Conservation (phyloP, 176 grass and related monocot genomes). For the Saccharum officinarum region DNA sequence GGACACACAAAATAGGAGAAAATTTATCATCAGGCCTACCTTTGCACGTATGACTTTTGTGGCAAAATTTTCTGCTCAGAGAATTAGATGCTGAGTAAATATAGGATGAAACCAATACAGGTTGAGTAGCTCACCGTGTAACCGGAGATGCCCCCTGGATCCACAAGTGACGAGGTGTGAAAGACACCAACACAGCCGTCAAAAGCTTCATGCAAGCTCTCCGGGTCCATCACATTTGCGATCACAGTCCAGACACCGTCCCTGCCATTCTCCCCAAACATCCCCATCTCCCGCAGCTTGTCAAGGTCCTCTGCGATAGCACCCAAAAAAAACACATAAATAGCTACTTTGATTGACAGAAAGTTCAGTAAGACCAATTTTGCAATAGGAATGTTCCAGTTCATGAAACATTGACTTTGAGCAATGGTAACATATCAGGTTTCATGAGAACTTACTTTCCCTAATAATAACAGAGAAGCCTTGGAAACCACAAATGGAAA, state of each 20-base stretch:
- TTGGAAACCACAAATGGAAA: neutral
- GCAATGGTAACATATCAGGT: neutral
- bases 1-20: constrained; percentile 13
- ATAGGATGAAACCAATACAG: constrained; percentile 2
- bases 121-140: constrained; percentile 64
- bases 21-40: neutral
- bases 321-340: neutral
- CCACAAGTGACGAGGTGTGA: constrained; percentile 89
- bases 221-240: constrained; percentile 85
- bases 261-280: constrained; percentile 87
- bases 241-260: constrained; percentile 91
- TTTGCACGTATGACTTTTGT: neutral
- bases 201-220: constrained; percentile 77
- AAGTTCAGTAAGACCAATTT: neutral
- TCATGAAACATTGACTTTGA: neutral
- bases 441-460: neutral
- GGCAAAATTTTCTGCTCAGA: neutral
- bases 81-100: neutral
- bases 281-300: constrained; percentile 91
- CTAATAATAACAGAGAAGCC: neutral
- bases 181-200: constrained; percentile 84
- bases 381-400: neutral
- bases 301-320: constrained; percentile 80
- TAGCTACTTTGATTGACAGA: neutral
- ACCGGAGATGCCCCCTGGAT: constrained; percentile 87